phyloP scores from a whole-genome alignment of 805 yeast species.

The Ogataea corticis region DNA sequence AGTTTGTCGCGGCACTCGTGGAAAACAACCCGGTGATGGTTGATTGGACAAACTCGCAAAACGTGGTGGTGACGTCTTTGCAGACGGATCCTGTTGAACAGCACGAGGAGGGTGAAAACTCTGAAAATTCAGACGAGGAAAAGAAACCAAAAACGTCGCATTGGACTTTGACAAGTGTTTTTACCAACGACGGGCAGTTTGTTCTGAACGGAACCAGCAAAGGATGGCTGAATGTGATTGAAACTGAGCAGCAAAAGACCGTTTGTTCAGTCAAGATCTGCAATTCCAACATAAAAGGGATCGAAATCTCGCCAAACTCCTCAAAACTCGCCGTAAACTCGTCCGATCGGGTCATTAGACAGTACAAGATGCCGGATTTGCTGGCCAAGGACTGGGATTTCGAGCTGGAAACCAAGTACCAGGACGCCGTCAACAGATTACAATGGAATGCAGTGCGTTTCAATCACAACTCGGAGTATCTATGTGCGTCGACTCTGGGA shows the following conservation, averaged over 20 bases:
- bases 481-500: conserved; percentile 88
- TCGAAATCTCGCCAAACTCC: conserved; percentile 58
- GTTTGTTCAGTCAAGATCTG: conserved; percentile 53
- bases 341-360: conserved; percentile 76
- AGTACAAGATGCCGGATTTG: conserved; percentile 44
- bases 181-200: conserved; percentile 53
- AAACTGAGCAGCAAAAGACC: conserved; percentile 30
- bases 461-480: conserved; percentile 74
- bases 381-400: conserved; percentile 36
- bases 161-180: conserved; percentile 50
- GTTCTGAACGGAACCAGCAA: conserved; percentile 77
- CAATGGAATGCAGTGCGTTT: conserved; percentile 86
- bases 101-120: conserved; percentile 20
- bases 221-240: conserved; percentile 67
- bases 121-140: conserved; percentile 19
- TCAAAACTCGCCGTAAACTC: conserved; percentile 68
- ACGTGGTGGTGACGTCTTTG: conserved; percentile 10
- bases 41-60: conserved; percentile 33
- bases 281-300: conserved; percentile 68
- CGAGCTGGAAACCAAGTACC: conserved; percentile 77
- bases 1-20: conserved; percentile 62
- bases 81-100: conserved; percentile 23
- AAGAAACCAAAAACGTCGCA: conserved; percentile 23
- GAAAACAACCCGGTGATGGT: conserved; percentile 63
- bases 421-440: conserved; percentile 82